phyloP scores from a whole-genome alignment of 2,329 filamentous ascomycete species.

The Trichoderma afroharzianum region DNA sequence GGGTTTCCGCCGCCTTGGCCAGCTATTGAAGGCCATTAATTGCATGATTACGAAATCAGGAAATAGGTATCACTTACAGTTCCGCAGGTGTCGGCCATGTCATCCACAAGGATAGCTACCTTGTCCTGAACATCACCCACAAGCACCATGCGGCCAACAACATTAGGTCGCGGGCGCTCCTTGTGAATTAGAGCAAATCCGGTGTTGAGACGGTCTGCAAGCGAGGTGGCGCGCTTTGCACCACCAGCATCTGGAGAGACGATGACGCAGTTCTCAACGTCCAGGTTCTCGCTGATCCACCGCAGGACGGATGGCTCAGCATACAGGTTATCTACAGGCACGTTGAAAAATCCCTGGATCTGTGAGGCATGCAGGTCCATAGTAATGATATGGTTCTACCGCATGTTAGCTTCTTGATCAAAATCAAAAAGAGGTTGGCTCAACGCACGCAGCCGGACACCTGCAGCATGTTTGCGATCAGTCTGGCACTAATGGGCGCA shows the following conservation, averaged over 20 bases:
- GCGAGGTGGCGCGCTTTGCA: slow-evolving; percentile 88
- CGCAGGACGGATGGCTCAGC: slow-evolving; percentile 88
- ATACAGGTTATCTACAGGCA: slow-evolving; percentile 74
- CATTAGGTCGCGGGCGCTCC: slow-evolving; percentile 80
- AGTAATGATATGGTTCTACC: slow-evolving; percentile 65
- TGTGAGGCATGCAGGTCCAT: slow-evolving; percentile 95
- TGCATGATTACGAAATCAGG: not conserved
- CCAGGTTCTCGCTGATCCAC: slow-evolving; percentile 85
- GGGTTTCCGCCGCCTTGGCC: slow-evolving; percentile 80
- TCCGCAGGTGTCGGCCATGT: slow-evolving; percentile 96
- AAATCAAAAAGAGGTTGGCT: not conserved
- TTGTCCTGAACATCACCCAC: slow-evolving; percentile 90
- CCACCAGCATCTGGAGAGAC: slow-evolving; percentile 94
- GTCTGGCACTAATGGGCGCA: slow-evolving; percentile 92
- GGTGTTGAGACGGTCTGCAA: slow-evolving; percentile 86
- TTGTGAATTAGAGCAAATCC: slow-evolving; percentile 96
- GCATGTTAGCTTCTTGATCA: slow-evolving; percentile 12
- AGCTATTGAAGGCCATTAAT: slow-evolving; percentile 32
- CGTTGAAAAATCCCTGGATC: slow-evolving; percentile 94
- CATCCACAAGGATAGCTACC: slow-evolving; percentile 92
- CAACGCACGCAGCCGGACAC: slow-evolving; percentile 70
- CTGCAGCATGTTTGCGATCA: slow-evolving; percentile 97
- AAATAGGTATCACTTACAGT: slow-evolving; percentile 44
- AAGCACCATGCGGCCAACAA: slow-evolving; percentile 88
- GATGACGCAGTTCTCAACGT: slow-evolving; percentile 81